A percentile compares a stretch with the other conserved stretches of the same genome.
These are phyloP conservation scores for Steccherinum ochraceum DNA, from an alignment of 768 basidiomycete genomes.

Conservation along the genomic window DNA sequence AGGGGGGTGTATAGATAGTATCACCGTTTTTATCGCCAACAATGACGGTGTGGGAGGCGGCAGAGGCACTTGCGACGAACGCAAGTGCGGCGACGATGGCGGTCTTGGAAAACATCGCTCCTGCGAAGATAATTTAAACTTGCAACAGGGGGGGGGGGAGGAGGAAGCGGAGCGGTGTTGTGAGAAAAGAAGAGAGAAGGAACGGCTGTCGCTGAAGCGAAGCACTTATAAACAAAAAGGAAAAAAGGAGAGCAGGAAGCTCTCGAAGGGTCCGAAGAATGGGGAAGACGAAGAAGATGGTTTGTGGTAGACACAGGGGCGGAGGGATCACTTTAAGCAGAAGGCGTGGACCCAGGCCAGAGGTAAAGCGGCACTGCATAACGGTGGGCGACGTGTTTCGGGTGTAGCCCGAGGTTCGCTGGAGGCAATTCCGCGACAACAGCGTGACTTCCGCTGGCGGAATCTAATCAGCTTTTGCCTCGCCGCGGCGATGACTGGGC, in stretches of 20 bases:
- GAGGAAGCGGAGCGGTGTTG: slow-evolving; percentile 13
- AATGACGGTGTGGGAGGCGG: neutral
- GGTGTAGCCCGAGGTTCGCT: no score
- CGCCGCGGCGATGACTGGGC: no score
- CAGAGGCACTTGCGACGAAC: slow-evolving; percentile 25
- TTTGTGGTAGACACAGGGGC: neutral
- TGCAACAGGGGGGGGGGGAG: no score
- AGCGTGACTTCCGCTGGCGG: no score
- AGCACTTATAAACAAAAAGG: slow-evolving; percentile 11
- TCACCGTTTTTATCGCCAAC: slow-evolving; percentile 1
- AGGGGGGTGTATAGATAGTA: neutral
- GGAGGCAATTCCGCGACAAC: neutral
- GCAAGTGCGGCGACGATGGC: slow-evolving; percentile 43
- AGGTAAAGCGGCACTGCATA: neutral
- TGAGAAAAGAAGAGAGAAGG: slow-evolving; percentile 24
- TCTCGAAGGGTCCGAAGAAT: slow-evolving; percentile 1
- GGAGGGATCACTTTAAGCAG: neutral
- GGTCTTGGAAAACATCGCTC: slow-evolving; percentile 30
- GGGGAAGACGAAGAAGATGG: neutral
- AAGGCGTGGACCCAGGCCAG: neutral
- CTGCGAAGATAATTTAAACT: no score
- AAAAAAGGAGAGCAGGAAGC: slow-evolving; percentile 4
- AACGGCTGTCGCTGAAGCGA: slow-evolving; percentile 14
- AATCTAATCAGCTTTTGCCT: no score
- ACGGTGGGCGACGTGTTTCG: neutral